Base-by-base conservation (phyloP, 1,284 basidiomycete genomes). In the Omphalotus olearius region DNA sequence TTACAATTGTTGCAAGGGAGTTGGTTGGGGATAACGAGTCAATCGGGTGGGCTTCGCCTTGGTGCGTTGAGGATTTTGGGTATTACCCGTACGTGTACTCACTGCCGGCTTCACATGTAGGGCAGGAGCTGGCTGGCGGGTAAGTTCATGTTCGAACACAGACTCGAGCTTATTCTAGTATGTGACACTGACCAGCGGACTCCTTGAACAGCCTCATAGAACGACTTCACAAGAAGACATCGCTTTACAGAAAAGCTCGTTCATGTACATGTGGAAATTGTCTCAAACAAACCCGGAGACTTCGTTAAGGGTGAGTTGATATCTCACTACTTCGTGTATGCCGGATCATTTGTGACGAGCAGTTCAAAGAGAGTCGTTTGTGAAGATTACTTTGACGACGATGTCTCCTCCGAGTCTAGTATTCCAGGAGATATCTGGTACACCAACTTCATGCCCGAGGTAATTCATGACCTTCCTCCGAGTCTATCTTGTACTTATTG, bases 261-360 rank as follows among this genome's bases (percentile, higher is more conserved):
- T 52, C 35, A 41, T 39, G 30, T 50, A 50, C 30, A 41, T 52
- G 39, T 52, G 51, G 51, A 52, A 52, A 23, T 33, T 52, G 13
- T 25, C 51, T 6, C 28, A 47, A 36, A 40, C 51, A n/a, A 35
- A 47, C 38, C 51, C 51, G 5, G 51, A 52, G 11, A 47, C 38
- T 30, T 45, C 45, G 4, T 20, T 52, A 38, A 33, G 35, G 35
- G 51, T 52, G n/a, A 23, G 23, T 23, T 14, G 37, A 18, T 3
- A 7, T 16, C 3, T 17, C 25, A 11, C n/a, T 6, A 6, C 14
- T 23, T 14, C 18, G 6, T 23, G 16, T 50, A 49, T 10, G 17
- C 14, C 11, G 13, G 13, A 33, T 13, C 20, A 11, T 28, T 17
- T 4, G n/a, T 38, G 10, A 38, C 30, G 6, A 6, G 10, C 14